Base-by-base conservation (phyloP, 345 rosid genomes). In the Brassica juncea region DNA sequence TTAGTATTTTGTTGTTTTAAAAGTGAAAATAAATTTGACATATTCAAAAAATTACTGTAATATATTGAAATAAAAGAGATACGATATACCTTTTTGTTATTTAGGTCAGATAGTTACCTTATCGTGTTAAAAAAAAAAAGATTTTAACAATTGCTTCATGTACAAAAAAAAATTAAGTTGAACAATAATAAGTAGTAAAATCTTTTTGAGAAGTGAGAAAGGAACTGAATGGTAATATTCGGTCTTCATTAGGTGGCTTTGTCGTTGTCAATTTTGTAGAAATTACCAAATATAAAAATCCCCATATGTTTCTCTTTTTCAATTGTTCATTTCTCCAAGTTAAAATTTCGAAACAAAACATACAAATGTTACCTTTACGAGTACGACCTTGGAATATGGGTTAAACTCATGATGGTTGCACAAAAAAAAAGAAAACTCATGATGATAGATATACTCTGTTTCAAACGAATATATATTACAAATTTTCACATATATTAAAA, bases 171-270 rank as follows among this genome's bases (percentile, higher is more conserved):
- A 76, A 32, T 30, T 28, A 66, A 66, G 68, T 30, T 72, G 67
- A 39, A 12, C 49, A 30, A 60, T 3, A 75, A 37, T 25, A 68
- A 61, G n/a, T 5, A 21, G 34, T 39, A 31, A 72, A 65, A 59
- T 19, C 11, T 16, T 74, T 62, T 62, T 11, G 70, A 70, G 44
- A 74, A 75, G 83, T 74, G 83, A 74, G 82, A 80, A 80, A 63
- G 47, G 76, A 74, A 49, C 74, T 62, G 15, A 61, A 54, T 23
- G 35, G 59, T 62, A 70, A 64, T 69, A 80, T 80, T 70, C 83
- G 75, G 82, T 69, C 78, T 68, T 63, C 10, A 69, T 74, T 74
- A 68, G 75, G 75, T 80, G 74, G 78, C 59, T 74, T 6, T 62
- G 66, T 35, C 74, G 16, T 74, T 34, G 75, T 80, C 75, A 74